Base-by-base conservation (phyloP, 495 filamentous ascomycete species). In the Chaetomium tenue region DNA sequence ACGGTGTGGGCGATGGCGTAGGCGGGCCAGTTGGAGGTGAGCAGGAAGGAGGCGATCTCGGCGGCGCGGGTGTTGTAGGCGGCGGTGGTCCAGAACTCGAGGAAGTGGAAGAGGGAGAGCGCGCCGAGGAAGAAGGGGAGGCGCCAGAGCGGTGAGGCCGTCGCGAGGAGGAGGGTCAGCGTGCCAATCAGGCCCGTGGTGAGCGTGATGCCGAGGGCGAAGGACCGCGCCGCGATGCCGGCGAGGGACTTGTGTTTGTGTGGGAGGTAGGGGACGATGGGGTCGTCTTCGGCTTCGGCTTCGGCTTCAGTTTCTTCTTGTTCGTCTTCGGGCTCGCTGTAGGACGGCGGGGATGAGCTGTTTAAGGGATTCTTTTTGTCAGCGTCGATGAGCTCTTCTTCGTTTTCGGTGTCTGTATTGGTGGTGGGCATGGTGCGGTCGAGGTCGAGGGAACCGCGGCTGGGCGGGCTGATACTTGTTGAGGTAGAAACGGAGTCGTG, bases 1-100 rank as follows among this genome's bases (percentile, higher is more conserved):
- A 85, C 77, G 3, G 78, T 77, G 70, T 98, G 92, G 20, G 94
- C 94, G 63, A 90, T 83, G 61, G 89, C 89, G 73, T 97, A 98
- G 1, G 85, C 88, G 54, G 82, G 83, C 56, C 95, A 94, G 71
- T 98, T 98, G 46, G 84, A 82, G n/a, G 85, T 87, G 9, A 98
- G 82, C 1, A 98, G 84, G 76, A 95, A 98, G 9, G 91, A 88
- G 62, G 80, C 80, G 20, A 91, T 77, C 7, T 82, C 81, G 7
- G 91, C 92, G n/a, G 82, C 76, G 42, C 78, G 75, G 0, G 91
- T 90, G 78, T 97, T 98, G 77, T 89, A 90, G 25, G 76, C 77
- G 28, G 94, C 94, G 0, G 93, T 97, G 55, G 86, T 88, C 79
- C 84, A 93, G 82, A 90, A 98, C 77, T 98, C 94, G 75, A 98